A percentile compares a stretch with the other conserved stretches of the same genome.
Evolutionary conservation across 176 grass and related monocot genomes (phyloP).

Genomic region (Elaeis guineensis): DNA sequence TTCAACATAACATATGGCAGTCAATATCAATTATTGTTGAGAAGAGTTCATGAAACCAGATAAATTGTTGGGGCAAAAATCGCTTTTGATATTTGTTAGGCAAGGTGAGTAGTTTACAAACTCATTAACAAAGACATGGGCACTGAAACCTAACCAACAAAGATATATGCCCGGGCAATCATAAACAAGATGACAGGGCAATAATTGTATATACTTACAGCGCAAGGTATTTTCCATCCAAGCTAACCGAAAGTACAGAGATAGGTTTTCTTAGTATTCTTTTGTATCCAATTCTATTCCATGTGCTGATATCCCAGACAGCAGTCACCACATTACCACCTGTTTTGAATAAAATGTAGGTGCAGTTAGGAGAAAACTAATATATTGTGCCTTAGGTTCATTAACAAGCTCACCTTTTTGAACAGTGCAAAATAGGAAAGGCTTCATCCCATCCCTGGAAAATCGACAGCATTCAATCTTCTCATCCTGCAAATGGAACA

Average conservation of each 20-base stretch:
- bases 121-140: too few species aligned
- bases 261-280: slow-evolving; percentile 67
- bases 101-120: too few species aligned
- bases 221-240: slow-evolving; percentile 91
- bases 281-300: slow-evolving; percentile 89
- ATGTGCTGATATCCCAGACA: slow-evolving; percentile 92
- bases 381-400: slow-evolving; percentile 12
- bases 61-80: too few species aligned
- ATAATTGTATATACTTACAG: slow-evolving; percentile 55
- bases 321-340: slow-evolving; percentile 54
- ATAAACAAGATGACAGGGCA: too few species aligned
- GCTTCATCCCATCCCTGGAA: slow-evolving; percentile 97
- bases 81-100: too few species aligned
- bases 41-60: too few species aligned
- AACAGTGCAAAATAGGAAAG: slow-evolving; percentile 88
- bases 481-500: slow-evolving; percentile 47
- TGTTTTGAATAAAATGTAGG: slow-evolving; percentile 14
- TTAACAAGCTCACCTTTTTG: slow-evolving; percentile 59
- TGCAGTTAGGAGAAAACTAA: slow-evolving; percentile 2
- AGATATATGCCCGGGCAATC: too few species aligned
- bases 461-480: slow-evolving; percentile 89
- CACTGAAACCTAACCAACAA: too few species aligned
- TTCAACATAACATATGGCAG: too few species aligned
- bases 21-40: too few species aligned
- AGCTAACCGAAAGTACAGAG: slow-evolving; percentile 84